Conservation (phyloP, 2,329 filamentous ascomycete genomes). For the Pseudocercospora musae region DNA sequence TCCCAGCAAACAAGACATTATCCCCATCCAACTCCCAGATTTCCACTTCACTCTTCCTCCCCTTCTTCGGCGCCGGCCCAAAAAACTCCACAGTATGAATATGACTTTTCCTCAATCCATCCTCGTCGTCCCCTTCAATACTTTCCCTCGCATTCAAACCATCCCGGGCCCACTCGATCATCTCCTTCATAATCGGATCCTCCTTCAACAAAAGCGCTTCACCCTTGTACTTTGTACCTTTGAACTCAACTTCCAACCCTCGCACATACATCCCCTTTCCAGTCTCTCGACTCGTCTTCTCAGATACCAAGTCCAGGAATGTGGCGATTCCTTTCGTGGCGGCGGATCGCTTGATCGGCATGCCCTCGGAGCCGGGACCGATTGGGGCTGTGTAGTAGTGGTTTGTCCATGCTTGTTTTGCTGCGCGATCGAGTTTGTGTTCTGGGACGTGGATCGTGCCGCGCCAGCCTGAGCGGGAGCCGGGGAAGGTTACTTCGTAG, state of each 20-base stretch:
- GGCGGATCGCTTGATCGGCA: neutral
- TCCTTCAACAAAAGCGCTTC: neutral
- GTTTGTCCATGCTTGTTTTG: neutral
- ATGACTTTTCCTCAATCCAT: neutral
- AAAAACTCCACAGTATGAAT: slow-evolving; percentile 3
- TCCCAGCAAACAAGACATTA: neutral
- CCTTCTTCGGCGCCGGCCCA: neutral
- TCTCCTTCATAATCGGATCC: neutral
- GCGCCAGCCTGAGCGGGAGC: neutral
- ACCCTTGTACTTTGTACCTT: neutral
- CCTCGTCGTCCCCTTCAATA: neutral
- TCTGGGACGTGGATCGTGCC: neutral
- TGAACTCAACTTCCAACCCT: neutral
- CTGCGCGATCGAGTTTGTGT: neutral
- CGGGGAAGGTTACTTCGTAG: neutral
- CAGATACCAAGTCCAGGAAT: neutral
- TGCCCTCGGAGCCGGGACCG: neutral
- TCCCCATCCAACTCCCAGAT: neutral
- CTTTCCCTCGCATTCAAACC: neutral
- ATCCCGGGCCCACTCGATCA: neutral
- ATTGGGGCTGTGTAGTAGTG: neutral
- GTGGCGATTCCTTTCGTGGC: neutral
- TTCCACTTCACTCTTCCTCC: neutral
- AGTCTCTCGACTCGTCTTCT: neutral
- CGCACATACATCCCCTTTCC: neutral